A percentile compares a stretch with the other conserved stretches of the same genome.
phyloP scores from a whole-genome alignment of 1,139 yeast species.

The Nematodospora anomalae region DNA sequence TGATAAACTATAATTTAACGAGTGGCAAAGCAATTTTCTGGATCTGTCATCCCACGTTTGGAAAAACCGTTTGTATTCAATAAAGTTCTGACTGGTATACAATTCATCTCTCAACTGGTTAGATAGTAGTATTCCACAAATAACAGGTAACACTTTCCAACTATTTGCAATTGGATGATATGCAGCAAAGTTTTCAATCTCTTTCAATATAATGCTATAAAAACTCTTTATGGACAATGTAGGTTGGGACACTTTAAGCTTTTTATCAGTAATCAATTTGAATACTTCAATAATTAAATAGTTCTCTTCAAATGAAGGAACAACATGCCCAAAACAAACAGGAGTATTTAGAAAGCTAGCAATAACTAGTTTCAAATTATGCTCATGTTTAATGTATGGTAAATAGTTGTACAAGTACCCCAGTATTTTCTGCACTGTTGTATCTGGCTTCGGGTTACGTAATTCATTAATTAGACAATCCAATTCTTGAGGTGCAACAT shows the following conservation, averaged over 20 bases:
- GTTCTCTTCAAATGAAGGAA: slow-evolving; percentile 34
- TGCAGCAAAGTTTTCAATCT: slow-evolving; percentile 33
- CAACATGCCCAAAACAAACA: slow-evolving; percentile 42
- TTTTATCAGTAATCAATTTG: slow-evolving; percentile 49
- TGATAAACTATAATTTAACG: slow-evolving; percentile 28
- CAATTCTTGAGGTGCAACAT: slow-evolving; percentile 41
- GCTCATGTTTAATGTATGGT: slow-evolving; percentile 60
- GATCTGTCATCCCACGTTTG: slow-evolving; percentile 31
- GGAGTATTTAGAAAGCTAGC: slow-evolving; percentile 52
- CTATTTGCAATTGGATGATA: slow-evolving; percentile 32
- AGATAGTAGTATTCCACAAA: slow-evolving; percentile 54
- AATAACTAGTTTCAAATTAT: slow-evolving; percentile 53
- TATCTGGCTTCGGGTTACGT: slow-evolving; percentile 35
- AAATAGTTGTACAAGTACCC: slow-evolving; percentile 60
- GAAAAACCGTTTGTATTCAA: slow-evolving; percentile 37
- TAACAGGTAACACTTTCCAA: slow-evolving; percentile 60
- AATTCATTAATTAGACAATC: slow-evolving; percentile 50
- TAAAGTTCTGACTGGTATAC: slow-evolving; percentile 25
- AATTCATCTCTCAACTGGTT: slow-evolving; percentile 37
- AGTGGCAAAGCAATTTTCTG: slow-evolving; percentile 22
- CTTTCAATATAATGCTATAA: slow-evolving; percentile 43
- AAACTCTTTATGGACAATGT: slow-evolving; percentile 54
- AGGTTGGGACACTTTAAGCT: slow-evolving; percentile 61
- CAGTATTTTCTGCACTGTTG: slow-evolving; percentile 38
- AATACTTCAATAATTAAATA: slow-evolving; percentile 51